These are phyloP conservation scores for Lepiota venenata DNA, from an alignment of 768 basidiomycete genomes.

Conservation along the genomic window DNA sequence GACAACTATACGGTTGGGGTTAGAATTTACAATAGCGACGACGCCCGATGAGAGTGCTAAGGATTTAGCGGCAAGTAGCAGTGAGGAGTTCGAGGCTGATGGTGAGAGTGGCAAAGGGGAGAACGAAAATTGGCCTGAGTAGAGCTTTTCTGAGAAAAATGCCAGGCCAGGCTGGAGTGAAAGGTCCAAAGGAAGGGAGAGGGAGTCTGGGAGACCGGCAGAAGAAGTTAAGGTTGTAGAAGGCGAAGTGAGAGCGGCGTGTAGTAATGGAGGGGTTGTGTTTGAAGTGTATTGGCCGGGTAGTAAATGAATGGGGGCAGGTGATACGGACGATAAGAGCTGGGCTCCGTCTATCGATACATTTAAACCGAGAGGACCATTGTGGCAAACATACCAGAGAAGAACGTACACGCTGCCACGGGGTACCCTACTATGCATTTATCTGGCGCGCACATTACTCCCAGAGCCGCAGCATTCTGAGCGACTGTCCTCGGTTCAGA, in stretches of 20 bases:
- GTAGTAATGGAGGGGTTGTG: conserved; percentile 70
- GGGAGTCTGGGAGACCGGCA: conserved; percentile 57
- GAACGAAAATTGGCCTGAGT: conserved; percentile 63
- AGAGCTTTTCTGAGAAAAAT: conserved; percentile 57
- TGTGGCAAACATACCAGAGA: conserved; percentile 23
- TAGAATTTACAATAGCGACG: conserved; percentile 62
- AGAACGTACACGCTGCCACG: conserved; percentile 64
- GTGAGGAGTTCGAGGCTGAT: conserved; percentile 44
- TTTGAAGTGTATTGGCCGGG: conserved; percentile 74
- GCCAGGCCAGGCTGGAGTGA: conserved; percentile 66
- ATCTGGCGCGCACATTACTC: conserved; percentile 77
- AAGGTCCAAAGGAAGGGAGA: conserved; percentile 61
- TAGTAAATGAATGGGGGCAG: conserved; percentile 63
- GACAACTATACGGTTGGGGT: conserved; percentile 62
- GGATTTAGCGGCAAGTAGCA: conserved; percentile 52
- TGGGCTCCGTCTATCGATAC: conserved; percentile 60
- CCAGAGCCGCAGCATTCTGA: conserved; percentile 47
- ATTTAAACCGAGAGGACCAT: conserved; percentile 18
- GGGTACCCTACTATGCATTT: conserved; percentile 83
- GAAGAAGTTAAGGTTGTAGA: conserved; percentile 57
- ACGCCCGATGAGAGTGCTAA: conserved; percentile 62
- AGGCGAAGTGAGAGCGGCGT: conserved; percentile 60
- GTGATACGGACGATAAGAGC: conserved; percentile 51
- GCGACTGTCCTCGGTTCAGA: conserved; percentile 40
- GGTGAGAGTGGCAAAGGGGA: conserved; percentile 48